phyloP scores from a whole-genome alignment of 2,329 filamentous ascomycete genomes.

The Onygena corvina region DNA sequence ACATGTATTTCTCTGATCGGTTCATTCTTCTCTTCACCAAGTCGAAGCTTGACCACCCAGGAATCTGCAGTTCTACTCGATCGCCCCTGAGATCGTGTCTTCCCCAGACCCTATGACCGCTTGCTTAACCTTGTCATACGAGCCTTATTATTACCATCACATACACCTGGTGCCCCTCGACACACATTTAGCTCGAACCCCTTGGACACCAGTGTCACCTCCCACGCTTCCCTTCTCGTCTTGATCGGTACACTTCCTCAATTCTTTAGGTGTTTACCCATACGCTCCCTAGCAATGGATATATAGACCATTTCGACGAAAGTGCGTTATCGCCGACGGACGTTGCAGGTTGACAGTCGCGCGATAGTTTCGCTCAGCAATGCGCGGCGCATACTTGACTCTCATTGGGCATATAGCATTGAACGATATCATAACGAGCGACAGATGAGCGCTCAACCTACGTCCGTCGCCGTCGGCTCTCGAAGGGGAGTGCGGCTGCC shows the following conservation, averaged over 20 bases:
- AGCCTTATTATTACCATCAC: constrained; percentile 2
- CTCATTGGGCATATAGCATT: not conserved
- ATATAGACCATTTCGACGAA: not conserved
- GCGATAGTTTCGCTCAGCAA: not conserved
- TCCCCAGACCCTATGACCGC: not conserved
- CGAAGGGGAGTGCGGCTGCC: constrained; percentile 28
- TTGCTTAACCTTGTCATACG: constrained; percentile 4
- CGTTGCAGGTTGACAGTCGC: not conserved
- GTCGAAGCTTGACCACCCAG: not conserved
- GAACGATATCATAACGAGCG: not conserved
- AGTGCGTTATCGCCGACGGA: not conserved
- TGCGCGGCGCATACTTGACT: not conserved
- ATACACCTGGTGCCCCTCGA: constrained; percentile 1
- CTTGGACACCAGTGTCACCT: not conserved
- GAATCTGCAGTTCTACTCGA: not conserved
- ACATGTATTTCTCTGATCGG: not conserved
- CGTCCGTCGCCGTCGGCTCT: constrained; percentile 26
- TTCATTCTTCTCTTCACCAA: not conserved
- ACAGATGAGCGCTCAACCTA: constrained; percentile 11
- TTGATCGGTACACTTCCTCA: not conserved
- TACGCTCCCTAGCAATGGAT: not conserved
- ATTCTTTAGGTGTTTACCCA: not conserved
- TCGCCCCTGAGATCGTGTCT: not conserved
- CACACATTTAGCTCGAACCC: not conserved
- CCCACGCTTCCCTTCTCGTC: not conserved